These are phyloP conservation scores for Fragilariopsis cylindrus DNA, from an alignment of 108 stramenopile genomes.

Conservation along the genomic window DNA sequence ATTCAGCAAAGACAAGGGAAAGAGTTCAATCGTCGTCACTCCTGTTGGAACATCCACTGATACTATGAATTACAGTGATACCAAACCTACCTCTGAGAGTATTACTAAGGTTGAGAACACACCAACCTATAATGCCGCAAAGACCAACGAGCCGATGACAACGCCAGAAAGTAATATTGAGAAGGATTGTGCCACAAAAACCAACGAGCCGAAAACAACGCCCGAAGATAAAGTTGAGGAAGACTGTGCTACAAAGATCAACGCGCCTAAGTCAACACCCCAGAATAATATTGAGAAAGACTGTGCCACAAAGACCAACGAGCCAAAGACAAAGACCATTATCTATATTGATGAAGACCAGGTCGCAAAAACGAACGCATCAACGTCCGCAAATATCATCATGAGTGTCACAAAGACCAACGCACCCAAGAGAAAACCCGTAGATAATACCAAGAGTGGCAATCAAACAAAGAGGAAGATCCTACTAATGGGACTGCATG, in stretches of 20 bases:
- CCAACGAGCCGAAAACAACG: not conserved
- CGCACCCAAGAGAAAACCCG: not conserved
- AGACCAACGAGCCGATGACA: not conserved
- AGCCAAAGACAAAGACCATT: not conserved
- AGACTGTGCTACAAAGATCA: not conserved
- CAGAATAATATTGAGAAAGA: not conserved
- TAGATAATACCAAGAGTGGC: not conserved
- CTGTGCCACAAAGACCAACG: not conserved
- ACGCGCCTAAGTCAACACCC: not conserved
- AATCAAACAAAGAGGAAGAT: slow-evolving; percentile 3
- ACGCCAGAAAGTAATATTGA: not conserved
- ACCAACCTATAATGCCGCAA: not conserved
- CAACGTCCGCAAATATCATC: not conserved
- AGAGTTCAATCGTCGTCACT: too few relatives aligned
- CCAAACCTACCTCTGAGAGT: not conserved
- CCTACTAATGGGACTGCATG: not conserved
- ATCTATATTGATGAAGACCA: not conserved
- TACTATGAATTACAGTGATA: too few relatives aligned
- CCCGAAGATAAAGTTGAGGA: not conserved
- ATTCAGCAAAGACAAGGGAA: not conserved
- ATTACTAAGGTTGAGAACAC: not conserved
- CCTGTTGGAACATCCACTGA: not conserved
- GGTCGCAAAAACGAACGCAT: not conserved
- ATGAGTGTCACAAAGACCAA: not conserved
- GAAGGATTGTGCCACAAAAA: not conserved